Evolutionary conservation across 2,329 filamentous ascomycete genomes (phyloP), one percentile per base, ranked within the genome.

Genomic region (Fusarium mangiferae): DNA sequence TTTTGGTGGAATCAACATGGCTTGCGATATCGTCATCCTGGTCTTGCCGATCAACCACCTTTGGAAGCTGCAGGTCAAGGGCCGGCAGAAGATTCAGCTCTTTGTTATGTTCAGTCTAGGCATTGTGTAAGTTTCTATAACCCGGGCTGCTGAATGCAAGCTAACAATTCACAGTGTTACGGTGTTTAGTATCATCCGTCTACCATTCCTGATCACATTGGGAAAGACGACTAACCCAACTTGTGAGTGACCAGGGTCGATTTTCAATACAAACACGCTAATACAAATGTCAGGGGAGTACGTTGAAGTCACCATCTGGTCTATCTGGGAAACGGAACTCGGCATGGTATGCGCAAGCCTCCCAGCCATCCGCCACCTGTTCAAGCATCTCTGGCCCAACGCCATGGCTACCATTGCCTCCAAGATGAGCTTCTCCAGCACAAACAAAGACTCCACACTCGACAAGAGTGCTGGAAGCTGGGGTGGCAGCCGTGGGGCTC

Each of bases 301-400:
- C 17, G 52, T 67, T 4, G 73, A 75, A 17, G 73, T 75, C 6
- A 75, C 73, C 1, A 75, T 75, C 5, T 75, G 73, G 73, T 75
- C 73, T 3, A 75, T 75, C 39, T 75, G 73, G 73, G 73, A 75
- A 26, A 75, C 73, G 4, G 73, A 75, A 38, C 61, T 75, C 15
- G 73, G 73, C 41, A 75, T 75, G 70, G 61, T 75, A 6, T 75
- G 73, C 12, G 73, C 73, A 15, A 74, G 73, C 54, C 51, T 75
- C 4, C 73, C 73, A 3, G 73, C 73, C 13, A 75, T 75, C 24
- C 70, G 73, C 4, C 73, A 75, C 22, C 73, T 75, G 13, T 68
- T 62, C 70, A 75, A 75, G 61, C 70, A 75, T 45, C 30, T 75
- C 26, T 75, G 66, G 62, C 73, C 73, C 14, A 74, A 75, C 44